Percentiles rank a stretch among this genome's conserved stretches.
Evolutionary conservation across 768 basidiomycete genomes (phyloP).

Genomic region (Tricholoma sp.): DNA sequence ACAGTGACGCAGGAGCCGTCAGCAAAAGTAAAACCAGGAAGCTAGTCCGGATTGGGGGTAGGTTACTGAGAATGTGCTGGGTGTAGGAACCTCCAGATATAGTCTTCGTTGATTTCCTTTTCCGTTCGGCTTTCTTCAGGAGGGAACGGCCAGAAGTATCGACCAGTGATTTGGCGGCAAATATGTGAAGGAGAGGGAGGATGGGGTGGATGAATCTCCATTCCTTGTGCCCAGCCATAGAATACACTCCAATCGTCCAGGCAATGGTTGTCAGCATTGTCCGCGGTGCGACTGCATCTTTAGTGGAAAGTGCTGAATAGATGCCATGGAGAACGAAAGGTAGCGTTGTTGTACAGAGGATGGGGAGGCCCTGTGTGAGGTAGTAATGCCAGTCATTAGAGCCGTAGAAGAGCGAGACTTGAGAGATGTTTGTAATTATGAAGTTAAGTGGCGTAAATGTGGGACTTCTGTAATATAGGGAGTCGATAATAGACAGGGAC

Average conservation of each 20-base stretch:
- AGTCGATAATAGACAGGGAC: constrained; percentile 51
- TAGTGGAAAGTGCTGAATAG: constrained; percentile 29
- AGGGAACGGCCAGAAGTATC: constrained; percentile 29
- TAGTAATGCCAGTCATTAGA: constrained; percentile 86
- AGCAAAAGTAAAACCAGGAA: constrained; percentile 44
- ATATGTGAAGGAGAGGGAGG: constrained; percentile 75
- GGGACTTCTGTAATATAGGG: constrained; percentile 58
- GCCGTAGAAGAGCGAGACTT: constrained; percentile 92
- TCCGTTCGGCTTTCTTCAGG: constrained; percentile 4
- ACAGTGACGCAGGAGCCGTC: constrained; percentile 58
- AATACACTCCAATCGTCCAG: constrained; percentile 71
- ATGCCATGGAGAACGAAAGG: constrained; percentile 70
- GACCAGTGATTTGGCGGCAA: constrained; percentile 70
- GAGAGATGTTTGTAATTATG: constrained; percentile 73
- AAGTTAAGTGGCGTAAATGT: constrained; percentile 83
- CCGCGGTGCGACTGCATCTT: constrained; percentile 25
- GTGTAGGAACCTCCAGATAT: not conserved
- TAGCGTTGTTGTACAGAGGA: constrained; percentile 67
- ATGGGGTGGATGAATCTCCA: constrained; percentile 96
- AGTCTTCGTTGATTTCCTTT: not conserved
- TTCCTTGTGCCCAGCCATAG: constrained; percentile 89
- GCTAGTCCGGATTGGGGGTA: constrained; percentile 27
- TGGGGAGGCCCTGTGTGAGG: constrained; percentile 76
- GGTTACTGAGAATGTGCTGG: constrained; percentile 3
- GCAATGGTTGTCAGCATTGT: constrained; percentile 44